phyloP scores from a whole-genome alignment of 108 stramenopile species.

The Cylindrotheca closterium region DNA sequence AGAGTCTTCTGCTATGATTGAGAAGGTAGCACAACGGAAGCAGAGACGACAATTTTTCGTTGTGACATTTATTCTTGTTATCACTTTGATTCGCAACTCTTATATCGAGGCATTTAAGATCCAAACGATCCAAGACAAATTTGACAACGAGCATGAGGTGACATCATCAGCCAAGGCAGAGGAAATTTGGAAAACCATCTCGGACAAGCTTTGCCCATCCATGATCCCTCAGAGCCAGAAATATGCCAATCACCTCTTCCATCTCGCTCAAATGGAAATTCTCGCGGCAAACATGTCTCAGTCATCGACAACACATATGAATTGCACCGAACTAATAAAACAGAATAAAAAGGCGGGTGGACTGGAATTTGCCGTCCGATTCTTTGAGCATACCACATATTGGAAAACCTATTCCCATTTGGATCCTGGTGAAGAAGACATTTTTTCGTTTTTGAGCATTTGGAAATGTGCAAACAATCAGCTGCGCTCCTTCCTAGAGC shows the following conservation, averaged over 20 bases:
- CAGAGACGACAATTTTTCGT: too few relatives aligned
- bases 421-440: not conserved
- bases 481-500: not conserved
- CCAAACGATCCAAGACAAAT: too few relatives aligned
- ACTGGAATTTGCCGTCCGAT: not conserved
- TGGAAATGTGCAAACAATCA: constrained; percentile 1
- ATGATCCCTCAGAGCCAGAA: not conserved
- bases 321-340: not conserved
- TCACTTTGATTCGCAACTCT: too few relatives aligned
- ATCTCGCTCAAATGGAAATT: not conserved
- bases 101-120: too few relatives aligned
- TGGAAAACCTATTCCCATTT: not conserved
- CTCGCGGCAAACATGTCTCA: not conserved
- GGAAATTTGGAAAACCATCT: not conserved
- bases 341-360: not conserved
- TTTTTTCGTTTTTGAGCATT: not conserved
- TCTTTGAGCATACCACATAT: not conserved
- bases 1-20: too few relatives aligned
- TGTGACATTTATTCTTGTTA: too few relatives aligned
- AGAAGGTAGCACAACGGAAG: too few relatives aligned
- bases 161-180: too few relatives aligned
- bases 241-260: not conserved
- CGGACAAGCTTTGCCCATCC: not conserved
- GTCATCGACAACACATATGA: too few relatives aligned
- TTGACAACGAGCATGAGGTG: too few relatives aligned